phyloP scores from a whole-genome alignment of 2,329 filamentous ascomycete genomes.

The Trichoderma oligosporum region DNA sequence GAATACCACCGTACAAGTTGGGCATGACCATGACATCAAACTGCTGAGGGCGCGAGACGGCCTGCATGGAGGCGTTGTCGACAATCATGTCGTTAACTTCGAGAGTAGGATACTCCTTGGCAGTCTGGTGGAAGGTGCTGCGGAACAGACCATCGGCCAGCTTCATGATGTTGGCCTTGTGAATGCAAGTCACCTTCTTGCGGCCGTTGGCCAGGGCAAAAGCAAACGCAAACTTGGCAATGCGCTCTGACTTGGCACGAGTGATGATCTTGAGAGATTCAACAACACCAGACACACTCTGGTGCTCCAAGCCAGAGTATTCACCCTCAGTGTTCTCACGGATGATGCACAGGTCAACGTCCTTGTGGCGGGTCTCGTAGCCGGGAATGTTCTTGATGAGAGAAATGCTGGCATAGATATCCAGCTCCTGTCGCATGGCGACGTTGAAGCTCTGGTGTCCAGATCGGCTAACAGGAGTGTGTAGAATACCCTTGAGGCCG shows the following conservation, averaged over 20 bases:
- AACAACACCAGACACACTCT: slow-evolving; percentile 92
- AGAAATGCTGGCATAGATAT: slow-evolving; percentile 97
- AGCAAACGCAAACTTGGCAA: slow-evolving; percentile 96
- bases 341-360: slow-evolving; percentile 98
- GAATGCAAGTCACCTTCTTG: slow-evolving; percentile 99
- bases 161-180: slow-evolving; percentile 99
- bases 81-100: slow-evolving; percentile 99
- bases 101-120: slow-evolving; percentile 91
- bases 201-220: slow-evolving; percentile 98
- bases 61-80: slow-evolving; percentile 99
- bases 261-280: slow-evolving; percentile 99
- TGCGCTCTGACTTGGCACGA: slow-evolving; percentile 96
- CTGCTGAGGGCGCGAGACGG: slow-evolving; percentile 91
- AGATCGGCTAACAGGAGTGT: slow-evolving; percentile 93
- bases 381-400: slow-evolving; percentile 99
- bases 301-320: slow-evolving; percentile 98
- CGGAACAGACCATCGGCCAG: slow-evolving; percentile 98
- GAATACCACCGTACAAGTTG: slow-evolving; percentile 96
- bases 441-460: slow-evolving; percentile 99
- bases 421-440: slow-evolving; percentile 95
- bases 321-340: slow-evolving; percentile 99
- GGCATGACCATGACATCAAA: slow-evolving; percentile 99
- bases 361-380: slow-evolving; percentile 94
- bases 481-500: slow-evolving; percentile 96
- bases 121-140: slow-evolving; percentile 89